Conservation (phyloP, 129 eudicot species). For the Lactuca sativa region DNA sequence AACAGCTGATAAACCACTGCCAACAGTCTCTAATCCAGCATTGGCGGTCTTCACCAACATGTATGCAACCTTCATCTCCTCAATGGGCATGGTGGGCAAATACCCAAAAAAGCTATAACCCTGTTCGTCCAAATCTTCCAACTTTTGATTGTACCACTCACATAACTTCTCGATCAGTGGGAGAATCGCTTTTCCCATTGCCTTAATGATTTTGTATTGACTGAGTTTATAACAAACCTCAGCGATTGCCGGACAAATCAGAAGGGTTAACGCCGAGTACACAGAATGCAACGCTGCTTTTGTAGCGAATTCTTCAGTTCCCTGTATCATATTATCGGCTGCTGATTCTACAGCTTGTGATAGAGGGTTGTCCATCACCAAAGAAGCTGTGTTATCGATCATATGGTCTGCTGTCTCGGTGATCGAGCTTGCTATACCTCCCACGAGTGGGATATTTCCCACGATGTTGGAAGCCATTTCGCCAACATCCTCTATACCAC, state of each 20-base stretch:
- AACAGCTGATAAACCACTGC: conserved; percentile 11
- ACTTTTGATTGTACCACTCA: conserved; percentile 46
- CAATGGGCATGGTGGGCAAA: conserved; percentile 57
- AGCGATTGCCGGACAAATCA: conserved; percentile 36
- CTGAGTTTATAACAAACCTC: conserved; percentile 46
- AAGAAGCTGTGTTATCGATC: neutral
- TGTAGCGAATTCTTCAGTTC: conserved; percentile 41
- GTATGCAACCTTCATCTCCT: conserved; percentile 61
- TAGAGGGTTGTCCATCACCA: conserved; percentile 19
- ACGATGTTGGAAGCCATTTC: neutral
- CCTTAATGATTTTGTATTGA: conserved; percentile 33
- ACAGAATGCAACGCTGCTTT: conserved; percentile 46
- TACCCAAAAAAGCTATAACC: conserved; percentile 44
- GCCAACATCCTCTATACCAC: too few species aligned
- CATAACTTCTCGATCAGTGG: conserved; percentile 53
- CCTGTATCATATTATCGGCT: conserved; percentile 32
- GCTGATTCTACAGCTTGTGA: conserved; percentile 29
- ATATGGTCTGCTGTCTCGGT: conserved; percentile 1
- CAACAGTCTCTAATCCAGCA: conserved; percentile 16
- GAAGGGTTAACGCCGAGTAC: conserved; percentile 35
- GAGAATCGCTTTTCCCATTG: conserved; percentile 37
- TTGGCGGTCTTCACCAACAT: conserved; percentile 50
- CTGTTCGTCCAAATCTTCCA: conserved; percentile 34
- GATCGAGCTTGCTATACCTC: conserved; percentile 14
- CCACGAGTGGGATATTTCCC: conserved; percentile 23